Conservation (phyloP, 164 flowering plant species). For the Protea cynaroides region DNA sequence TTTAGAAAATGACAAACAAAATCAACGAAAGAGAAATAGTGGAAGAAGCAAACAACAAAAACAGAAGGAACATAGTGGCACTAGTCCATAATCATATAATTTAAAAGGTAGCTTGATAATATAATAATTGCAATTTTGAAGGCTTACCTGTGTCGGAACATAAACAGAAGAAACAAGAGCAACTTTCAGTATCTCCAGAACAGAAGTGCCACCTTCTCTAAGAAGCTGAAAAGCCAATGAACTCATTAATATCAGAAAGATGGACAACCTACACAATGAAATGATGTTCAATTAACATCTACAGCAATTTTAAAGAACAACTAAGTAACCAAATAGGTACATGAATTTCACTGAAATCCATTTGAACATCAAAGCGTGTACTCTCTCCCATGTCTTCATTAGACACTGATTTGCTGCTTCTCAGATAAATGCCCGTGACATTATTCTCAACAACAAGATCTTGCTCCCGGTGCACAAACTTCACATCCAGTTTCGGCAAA, state of each 20-base stretch:
- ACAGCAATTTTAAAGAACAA: slow-evolving; percentile 4
- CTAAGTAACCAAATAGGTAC: slow-evolving; percentile 35
- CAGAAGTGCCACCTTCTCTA: slow-evolving; percentile 65
- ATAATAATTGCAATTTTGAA: no score
- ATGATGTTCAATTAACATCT: background rate
- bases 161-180: slow-evolving; percentile 63
- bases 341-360: slow-evolving; percentile 98
- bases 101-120: no score
- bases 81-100: no score
- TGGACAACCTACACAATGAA: slow-evolving; percentile 7
- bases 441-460: slow-evolving; percentile 63
- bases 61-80: no score
- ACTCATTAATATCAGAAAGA: slow-evolving; percentile 13
- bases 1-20: no score
- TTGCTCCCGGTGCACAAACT: slow-evolving; percentile 52
- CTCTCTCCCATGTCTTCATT: slow-evolving; percentile 82
- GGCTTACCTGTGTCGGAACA: slow-evolving; percentile 64
- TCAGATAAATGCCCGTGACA: slow-evolving; percentile 78
- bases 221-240: slow-evolving; percentile 58
- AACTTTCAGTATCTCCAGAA: slow-evolving; percentile 85
- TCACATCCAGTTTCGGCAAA: slow-evolving; percentile 79
- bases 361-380: slow-evolving; percentile 77
- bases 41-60: no score
- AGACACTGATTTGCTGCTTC: slow-evolving; percentile 61
- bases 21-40: no score